phyloP scores from a whole-genome alignment of 257 asterid genomes.

The Eucommia ulmoides region DNA sequence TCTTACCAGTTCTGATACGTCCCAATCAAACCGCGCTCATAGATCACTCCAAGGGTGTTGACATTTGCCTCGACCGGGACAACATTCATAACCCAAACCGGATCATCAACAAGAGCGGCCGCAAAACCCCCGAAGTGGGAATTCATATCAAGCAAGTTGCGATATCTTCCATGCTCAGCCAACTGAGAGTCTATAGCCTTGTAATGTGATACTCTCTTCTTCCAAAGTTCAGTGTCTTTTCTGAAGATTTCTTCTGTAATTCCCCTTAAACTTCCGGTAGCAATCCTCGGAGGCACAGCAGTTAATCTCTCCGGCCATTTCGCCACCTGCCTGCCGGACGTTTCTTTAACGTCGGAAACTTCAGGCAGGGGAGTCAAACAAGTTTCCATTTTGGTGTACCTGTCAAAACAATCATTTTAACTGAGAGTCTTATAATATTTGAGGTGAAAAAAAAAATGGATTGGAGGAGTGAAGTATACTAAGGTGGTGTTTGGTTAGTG shows the following conservation, averaged over 20 bases:
- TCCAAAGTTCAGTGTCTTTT: constrained; percentile 52
- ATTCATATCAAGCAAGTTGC: constrained; percentile 90
- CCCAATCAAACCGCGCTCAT: constrained; percentile 84
- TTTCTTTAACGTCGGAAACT: constrained; percentile 46
- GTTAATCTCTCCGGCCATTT: constrained; percentile 83
- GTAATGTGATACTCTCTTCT: constrained; percentile 52
- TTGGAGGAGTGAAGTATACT: too few species aligned
- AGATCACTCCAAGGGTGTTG: constrained; percentile 66
- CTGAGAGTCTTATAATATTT: too few species aligned
- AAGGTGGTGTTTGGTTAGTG: too few species aligned
- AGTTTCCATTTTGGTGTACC: constrained; percentile 81
- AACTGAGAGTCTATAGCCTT: constrained; percentile 58
- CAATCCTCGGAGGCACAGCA: constrained; percentile 66
- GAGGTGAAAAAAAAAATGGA: too few species aligned
- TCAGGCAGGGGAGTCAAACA: constrained; percentile 83
- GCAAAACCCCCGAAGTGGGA: constrained; percentile 86
- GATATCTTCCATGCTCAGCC: constrained; percentile 67
- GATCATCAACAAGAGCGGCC: constrained; percentile 70
- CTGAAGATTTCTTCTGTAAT: constrained; percentile 33
- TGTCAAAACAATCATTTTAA: constrained; percentile 17
- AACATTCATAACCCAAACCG: constrained; percentile 82
- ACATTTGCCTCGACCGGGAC: constrained; percentile 50
- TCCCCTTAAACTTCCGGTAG: constrained; percentile 40
- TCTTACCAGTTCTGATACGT: constrained; percentile 79
- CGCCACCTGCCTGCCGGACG: constrained; percentile 50